These are phyloP conservation scores for Cordyceps cateniannulata DNA, from an alignment of 2,329 filamentous ascomycete genomes.

Conservation along the genomic window DNA sequence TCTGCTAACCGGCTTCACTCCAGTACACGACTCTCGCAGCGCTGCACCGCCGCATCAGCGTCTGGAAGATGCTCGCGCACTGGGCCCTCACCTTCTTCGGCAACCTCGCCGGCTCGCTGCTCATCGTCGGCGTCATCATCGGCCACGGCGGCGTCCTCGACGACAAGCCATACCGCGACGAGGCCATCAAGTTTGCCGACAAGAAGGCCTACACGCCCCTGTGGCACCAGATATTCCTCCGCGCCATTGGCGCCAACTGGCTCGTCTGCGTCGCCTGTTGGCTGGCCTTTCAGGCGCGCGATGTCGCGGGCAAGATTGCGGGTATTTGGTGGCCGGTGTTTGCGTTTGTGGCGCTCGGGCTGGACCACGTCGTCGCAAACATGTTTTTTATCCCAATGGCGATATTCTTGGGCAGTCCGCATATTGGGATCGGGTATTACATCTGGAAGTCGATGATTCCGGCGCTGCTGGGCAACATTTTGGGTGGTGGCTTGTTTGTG, in stretches of 20 bases:
- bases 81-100: constrained; percentile 40
- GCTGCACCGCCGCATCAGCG: constrained; percentile 13
- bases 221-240: constrained; percentile 47
- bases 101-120: constrained; percentile 40
- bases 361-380: constrained; percentile 51
- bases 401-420: constrained; percentile 39
- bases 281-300: constrained; percentile 38
- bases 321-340: constrained; percentile 50
- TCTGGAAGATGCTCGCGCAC: constrained; percentile 16
- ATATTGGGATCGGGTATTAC: constrained; percentile 39
- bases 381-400: constrained; percentile 45
- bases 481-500: constrained; percentile 44
- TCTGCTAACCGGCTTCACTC: background rate
- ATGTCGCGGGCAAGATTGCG: constrained; percentile 43
- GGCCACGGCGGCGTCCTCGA: constrained; percentile 42
- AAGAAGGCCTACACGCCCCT: constrained; percentile 39
- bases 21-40: constrained; percentile 17
- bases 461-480: constrained; percentile 41
- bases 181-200: constrained; percentile 37
- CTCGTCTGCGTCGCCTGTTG: constrained; percentile 47
- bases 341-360: constrained; percentile 42
- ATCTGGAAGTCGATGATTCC: constrained; percentile 51
- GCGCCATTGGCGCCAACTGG: constrained; percentile 49
- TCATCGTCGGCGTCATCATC: constrained; percentile 39
- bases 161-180: constrained; percentile 32